These are phyloP conservation scores for Fraxinus quadrangulata DNA, from an alignment of 257 asterid genomes.

Conservation along the genomic window DNA sequence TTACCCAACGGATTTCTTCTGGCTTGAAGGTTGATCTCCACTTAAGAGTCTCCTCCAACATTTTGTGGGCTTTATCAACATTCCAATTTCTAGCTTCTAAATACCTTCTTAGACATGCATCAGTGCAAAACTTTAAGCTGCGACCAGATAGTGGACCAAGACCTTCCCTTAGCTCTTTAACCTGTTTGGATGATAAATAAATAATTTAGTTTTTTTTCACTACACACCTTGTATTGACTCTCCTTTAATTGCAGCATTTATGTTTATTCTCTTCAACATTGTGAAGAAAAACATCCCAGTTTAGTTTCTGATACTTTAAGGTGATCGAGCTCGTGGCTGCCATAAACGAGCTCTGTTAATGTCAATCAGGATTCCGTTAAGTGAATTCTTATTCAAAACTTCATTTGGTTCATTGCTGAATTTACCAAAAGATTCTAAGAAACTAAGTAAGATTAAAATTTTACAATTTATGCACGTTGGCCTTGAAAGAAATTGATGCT, in stretches of 20 bases:
- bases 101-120: conserved; percentile 69
- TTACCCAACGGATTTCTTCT: conserved; percentile 92
- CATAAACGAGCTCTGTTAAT: no score
- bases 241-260: neutral
- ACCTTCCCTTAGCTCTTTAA: conserved; percentile 54
- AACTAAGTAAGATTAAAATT: no score
- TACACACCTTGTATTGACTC: neutral
- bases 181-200: conserved; percentile 39
- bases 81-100: conserved; percentile 83
- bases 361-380: no score
- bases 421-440: no score
- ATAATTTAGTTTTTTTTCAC: conserved; percentile 9
- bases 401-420: no score
- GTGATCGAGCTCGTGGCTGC: no score
- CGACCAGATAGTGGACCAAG: conserved; percentile 65
- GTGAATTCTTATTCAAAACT: no score
- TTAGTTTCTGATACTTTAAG: neutral
- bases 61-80: conserved; percentile 68
- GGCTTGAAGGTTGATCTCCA: conserved; percentile 81
- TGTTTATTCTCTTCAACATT: neutral
- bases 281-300: neutral
- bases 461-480: no score
- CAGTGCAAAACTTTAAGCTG: conserved; percentile 58
- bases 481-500: neutral
- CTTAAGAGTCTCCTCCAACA: conserved; percentile 70